Base-by-base conservation (phyloP, 2,329 filamentous ascomycete genomes). In the Mollisiaceae sp. region DNA sequence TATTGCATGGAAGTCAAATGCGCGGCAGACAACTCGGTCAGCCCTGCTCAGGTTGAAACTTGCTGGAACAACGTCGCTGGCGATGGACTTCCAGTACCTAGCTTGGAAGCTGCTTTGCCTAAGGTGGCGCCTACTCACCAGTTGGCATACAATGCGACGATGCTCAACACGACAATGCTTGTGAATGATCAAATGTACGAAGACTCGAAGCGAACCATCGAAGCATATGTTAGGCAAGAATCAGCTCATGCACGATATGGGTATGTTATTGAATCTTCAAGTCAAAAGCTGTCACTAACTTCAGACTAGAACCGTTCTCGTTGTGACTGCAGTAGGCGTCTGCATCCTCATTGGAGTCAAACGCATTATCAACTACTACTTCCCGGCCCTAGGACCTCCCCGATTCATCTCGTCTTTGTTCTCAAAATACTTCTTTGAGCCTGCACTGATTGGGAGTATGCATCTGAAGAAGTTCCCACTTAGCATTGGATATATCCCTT, bases 401-500 rank as follows among this genome's bases (percentile, higher is more conserved):
- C 50, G 50, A 14, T 54, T 54, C 50, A 39, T 57, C 55, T 38
- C 36, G 12, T 20, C 15, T 41, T 20, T 57, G 12, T 57, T 57
- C 36, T 41, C 32, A 20, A 57, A 57, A 57, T 57, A 57, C 18
- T 12, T 57, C 11, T 63, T 76, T 50, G 77, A 75, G 35, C 77
- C 78, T 1, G 72, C 70, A 47, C 61, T 71, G 20, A 69, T 79
- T 57, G 74, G 77, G 8, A 73, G 69, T 2, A 74, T 77, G 55
- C 72, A 77, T 32, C 67, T 75, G 41, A 74, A 73, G 14, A 75
- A 74, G 8, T 69, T 80, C 14, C 77, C 76, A 1, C 76, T 62
- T 41, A 71, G 73, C 4, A 70, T 78, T 11, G 75, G 77, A 4
- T 79, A 80, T 62, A 74, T 75, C 2, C 82, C 82, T 0, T 60